Base-by-base conservation (phyloP, 108 stramenopile genomes). In the Conticribra guillardii region DNA sequence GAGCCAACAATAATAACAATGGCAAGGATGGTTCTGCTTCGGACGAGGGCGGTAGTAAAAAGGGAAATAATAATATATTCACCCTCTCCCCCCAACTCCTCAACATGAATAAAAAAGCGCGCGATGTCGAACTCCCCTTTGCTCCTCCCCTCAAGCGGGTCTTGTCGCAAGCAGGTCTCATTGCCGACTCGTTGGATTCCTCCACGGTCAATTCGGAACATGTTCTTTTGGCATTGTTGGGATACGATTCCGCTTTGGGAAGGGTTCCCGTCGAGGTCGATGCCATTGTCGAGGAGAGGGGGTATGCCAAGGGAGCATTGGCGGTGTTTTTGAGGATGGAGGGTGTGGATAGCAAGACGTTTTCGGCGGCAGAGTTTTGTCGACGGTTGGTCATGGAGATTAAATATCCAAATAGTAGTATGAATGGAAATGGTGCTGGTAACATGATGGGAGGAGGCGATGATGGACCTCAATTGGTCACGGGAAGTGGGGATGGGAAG, bases 291-390 rank as follows among this genome's bases (percentile, higher is more conserved):
- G 76, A 82, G 49, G 74, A 73, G 18, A 49, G 67, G 21, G 61
- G 73, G 9, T 79, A 64, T 31, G 76, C 82, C 14, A 73, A 71
- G 48, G 87, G 86, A 16, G 85, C 84, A 0, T 80, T 77, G 52
- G 85, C 79, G 14, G 80, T 89, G 33, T 71, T 93, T 56, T 56
- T 84, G 18, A 65, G 83, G 19, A 85, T 89, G 78, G 87, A 89
- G 54, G 82, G 73, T 54, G 50, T 83, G 23, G 83, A 82, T 30
- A 60, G 64, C 47, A 28, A 59, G 16, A 49, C 60, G 3, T 76
- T 85, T 66, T 61, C 79, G 22, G 72, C 85, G 16, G 67, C 85
- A 5, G 87, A 90, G 48, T 82, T 90, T 48, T 90, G 89, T 64
- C 69, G 82, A 15, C 66, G 87, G 21, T 74, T 93, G 28, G 47